Evolutionary conservation across 192 early-diverging fungal species (phyloP).

Genomic region (Anaeromyces robustus): DNA sequence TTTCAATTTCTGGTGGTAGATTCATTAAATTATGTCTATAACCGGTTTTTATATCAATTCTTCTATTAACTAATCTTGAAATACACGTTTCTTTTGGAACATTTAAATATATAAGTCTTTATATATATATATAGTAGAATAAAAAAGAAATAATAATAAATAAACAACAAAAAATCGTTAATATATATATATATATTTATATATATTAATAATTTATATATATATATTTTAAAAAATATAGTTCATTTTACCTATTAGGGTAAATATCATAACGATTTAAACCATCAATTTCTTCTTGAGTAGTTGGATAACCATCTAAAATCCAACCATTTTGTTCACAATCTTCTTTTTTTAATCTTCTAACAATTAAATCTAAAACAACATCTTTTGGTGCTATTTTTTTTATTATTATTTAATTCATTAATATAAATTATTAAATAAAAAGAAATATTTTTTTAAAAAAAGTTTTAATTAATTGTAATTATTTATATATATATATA

Average conservation of each 20-base stretch:
- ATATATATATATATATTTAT: too few relatives aligned
- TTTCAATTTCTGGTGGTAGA: background rate
- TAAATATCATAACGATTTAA: background rate
- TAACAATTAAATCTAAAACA: background rate
- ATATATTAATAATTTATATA: too few relatives aligned
- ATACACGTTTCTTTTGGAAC: background rate
- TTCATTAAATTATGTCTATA: background rate
- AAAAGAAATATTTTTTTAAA: too few relatives aligned
- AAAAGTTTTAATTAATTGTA: too few relatives aligned
- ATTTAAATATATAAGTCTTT: background rate
- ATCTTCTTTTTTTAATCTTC: background rate
- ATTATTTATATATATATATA: too few relatives aligned
- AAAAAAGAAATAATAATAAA: too few relatives aligned
- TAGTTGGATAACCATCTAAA: background rate
- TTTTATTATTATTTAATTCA: background rate
- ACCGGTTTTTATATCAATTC: background rate
- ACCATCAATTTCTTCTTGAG: background rate
- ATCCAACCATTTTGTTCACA: background rate
- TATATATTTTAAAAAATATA: background rate
- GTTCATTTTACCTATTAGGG: background rate
- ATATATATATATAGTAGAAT: too few relatives aligned
- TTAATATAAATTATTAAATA: too few relatives aligned
- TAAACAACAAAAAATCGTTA: too few relatives aligned
- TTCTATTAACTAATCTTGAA: background rate
- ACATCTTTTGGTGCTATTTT: background rate